Evolutionary conservation across 2,329 filamentous ascomycete species (phyloP), one percentile per base, ranked within the genome.

Genomic region (Cercospora zeina): DNA sequence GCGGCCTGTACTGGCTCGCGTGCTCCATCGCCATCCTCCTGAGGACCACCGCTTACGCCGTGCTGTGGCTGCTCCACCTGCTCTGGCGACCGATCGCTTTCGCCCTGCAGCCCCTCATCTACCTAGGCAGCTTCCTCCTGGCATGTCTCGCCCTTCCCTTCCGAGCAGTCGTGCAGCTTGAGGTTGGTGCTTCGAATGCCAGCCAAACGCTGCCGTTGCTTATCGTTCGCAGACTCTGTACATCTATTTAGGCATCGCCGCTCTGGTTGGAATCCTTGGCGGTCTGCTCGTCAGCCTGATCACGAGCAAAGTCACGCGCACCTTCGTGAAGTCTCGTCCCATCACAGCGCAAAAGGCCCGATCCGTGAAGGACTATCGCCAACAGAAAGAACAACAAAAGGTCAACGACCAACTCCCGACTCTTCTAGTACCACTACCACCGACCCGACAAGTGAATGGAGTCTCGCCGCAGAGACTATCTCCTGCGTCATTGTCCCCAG

Each of bases 201-300:
- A 27, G 10, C 1, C 27, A 36, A 31, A 13, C 24, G 16, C 33
- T 56, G 14, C 34, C 16, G 37, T 58, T 8, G 34, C 57, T 67
- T 42, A 67, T 37, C 76, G 53, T 62, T 19, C 74, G 75, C 67
- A 81, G 78, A 79, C 78, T 7, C 69, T 82, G 47, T 82, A 80
- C 71, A 81, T 83, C 70, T 88, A 82, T 70, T 79, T 92, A 51
- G 86, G 86, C 54, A 82, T 86, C 24, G 90, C 89, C 7, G 81
- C 84, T 33, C 75, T 89, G 16, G 80, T 91, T 57, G 90, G 90
- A n/a, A 76, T 87, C 57, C 55, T 85, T 10, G 78, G 86, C 30
- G 90, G 89, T 56, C 74, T 86, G 55, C 67, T 83, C 16, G 74
- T 92, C 47, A 82, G 85, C 70, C 76, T 85, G 58, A 79, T 81